These are phyloP conservation scores for Pterocarpus macrocarpus DNA, from an alignment of 306 rosid species.

Conservation along the genomic window DNA sequence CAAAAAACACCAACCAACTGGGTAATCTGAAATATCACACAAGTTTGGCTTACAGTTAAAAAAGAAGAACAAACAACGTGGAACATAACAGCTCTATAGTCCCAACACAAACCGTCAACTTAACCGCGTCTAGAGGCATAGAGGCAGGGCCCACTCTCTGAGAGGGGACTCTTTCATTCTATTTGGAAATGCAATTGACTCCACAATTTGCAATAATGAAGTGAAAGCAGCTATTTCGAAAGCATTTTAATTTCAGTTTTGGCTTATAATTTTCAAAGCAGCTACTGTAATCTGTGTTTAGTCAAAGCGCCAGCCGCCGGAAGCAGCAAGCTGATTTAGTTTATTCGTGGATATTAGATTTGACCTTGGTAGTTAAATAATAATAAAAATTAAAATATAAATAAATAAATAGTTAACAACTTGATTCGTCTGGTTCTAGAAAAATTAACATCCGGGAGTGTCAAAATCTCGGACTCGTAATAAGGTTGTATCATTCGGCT, in stretches of 20 bases:
- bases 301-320: constrained; percentile 44
- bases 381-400: too few relatives aligned
- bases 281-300: background rate
- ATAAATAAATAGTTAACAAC: background rate
- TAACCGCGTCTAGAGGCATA: background rate
- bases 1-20: background rate
- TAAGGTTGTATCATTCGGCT: too few relatives aligned
- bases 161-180: constrained; percentile 8
- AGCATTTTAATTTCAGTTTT: background rate
- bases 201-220: background rate
- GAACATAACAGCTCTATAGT: background rate
- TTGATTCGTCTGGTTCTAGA: constrained; percentile 1
- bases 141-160: background rate
- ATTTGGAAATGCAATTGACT: constrained; percentile 8
- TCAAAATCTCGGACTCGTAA: too few relatives aligned
- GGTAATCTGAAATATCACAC: background rate
- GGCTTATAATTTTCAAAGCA: constrained; percentile 8
- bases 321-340: too few relatives aligned
- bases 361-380: too few relatives aligned
- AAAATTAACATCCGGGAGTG: background rate
- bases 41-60: constrained; percentile 10
- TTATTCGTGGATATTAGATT: too few relatives aligned
- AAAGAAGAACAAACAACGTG: constrained; percentile 8
- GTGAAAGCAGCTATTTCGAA: background rate
- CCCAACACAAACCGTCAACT: constrained; percentile 22